A percentile compares a stretch with the other conserved stretches of the same genome.
These are phyloP conservation scores for Diaporthe citrichinensis DNA, from an alignment of 2,329 filamentous ascomycete species.

Conservation along the genomic window DNA sequence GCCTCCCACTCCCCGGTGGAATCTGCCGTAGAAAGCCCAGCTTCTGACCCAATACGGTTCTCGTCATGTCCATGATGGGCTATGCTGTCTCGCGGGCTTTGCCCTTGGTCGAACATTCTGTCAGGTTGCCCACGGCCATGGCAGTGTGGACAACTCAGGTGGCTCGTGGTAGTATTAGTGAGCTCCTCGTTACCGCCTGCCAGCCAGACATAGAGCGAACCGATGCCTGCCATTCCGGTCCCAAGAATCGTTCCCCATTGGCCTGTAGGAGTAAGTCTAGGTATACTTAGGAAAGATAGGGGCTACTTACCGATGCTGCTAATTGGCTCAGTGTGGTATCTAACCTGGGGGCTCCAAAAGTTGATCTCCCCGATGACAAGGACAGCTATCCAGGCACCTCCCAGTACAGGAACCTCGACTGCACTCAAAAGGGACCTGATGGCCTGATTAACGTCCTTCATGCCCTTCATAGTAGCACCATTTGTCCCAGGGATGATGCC, in stretches of 20 bases:
- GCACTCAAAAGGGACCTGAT: conserved; percentile 68
- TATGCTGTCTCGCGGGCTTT: not conserved
- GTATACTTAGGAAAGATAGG: conserved; percentile 23
- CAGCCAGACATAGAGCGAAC: conserved; percentile 70
- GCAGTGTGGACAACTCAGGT: not conserved
- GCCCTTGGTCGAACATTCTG: not conserved
- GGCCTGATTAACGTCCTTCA: conserved; percentile 69
- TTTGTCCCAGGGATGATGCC: conserved; percentile 67
- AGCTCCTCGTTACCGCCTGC: conserved; percentile 49
- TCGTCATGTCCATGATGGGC: not conserved
- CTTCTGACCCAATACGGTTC: not conserved
- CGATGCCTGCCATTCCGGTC: conserved; percentile 69
- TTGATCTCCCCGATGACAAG: conserved; percentile 75
- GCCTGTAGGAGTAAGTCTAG: conserved; percentile 51
- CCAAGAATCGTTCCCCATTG: conserved; percentile 74
- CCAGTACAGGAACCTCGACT: conserved; percentile 72
- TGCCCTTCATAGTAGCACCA: conserved; percentile 63
- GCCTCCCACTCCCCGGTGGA: not conserved
- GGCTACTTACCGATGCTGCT: conserved; percentile 67
- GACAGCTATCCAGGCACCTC: conserved; percentile 70
- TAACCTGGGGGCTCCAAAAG: conserved; percentile 70
- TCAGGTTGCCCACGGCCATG: not conserved
- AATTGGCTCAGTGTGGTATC: conserved; percentile 74
- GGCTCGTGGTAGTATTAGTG: not conserved
- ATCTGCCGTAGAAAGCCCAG: not conserved